phyloP scores from a whole-genome alignment of 169 alveolate genomes.

The Cyclospora cayetanensis region DNA sequence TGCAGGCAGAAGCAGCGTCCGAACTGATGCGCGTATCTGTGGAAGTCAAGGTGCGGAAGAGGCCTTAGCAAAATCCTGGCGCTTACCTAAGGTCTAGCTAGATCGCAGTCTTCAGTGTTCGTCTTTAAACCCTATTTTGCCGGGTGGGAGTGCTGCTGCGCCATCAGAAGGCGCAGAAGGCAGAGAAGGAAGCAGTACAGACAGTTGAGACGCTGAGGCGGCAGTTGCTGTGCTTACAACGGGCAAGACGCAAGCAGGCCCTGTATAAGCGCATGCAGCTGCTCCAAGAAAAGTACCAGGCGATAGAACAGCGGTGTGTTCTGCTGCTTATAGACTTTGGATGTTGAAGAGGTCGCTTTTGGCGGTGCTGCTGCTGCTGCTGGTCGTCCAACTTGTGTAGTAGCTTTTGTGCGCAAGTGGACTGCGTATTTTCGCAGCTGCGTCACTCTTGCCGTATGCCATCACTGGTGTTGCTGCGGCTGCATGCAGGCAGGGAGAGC shows the following conservation, averaged over 20 bases:
- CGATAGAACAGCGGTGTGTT: background rate
- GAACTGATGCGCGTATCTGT: slow-evolving; percentile 43
- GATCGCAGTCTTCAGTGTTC: too few relatives aligned
- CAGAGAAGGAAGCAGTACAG: slow-evolving; percentile 13
- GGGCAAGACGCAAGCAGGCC: background rate
- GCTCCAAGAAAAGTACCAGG: background rate
- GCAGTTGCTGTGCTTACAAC: slow-evolving; percentile 58
- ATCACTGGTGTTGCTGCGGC: slow-evolving; percentile 46
- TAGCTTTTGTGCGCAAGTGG: background rate
- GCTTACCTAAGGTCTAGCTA: slow-evolving; percentile 44
- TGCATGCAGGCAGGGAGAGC: slow-evolving; percentile 32
- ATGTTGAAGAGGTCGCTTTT: background rate
- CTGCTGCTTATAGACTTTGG: background rate
- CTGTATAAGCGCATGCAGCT: slow-evolving; percentile 19
- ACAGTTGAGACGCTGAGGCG: slow-evolving; percentile 1
- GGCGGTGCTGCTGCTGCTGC: slow-evolving; percentile 30
- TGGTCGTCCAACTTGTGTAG: background rate
- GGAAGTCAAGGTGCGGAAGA: background rate
- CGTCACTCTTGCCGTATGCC: too few relatives aligned
- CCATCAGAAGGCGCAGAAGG: slow-evolving; percentile 23
- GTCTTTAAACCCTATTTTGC: background rate
- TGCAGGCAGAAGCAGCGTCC: background rate
- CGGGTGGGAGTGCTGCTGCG: background rate
- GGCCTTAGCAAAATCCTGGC: background rate
- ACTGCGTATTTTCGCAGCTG: too few relatives aligned